Conservation (phyloP, 192 early-diverging fungal species). For the Dissophora globulifera region DNA sequence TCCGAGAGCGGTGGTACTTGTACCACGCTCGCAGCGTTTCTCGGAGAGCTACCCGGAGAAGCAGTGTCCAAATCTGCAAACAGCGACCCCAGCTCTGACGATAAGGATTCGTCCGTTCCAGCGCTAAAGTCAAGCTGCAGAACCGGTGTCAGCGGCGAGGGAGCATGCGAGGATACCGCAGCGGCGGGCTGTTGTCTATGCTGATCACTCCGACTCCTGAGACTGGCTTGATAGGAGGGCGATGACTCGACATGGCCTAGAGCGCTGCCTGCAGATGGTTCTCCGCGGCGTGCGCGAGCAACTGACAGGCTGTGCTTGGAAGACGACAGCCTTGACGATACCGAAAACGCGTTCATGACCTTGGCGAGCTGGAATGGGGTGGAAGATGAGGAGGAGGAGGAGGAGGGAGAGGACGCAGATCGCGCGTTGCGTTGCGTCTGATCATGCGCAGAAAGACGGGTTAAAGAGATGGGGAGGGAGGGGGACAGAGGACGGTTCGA, state of each 20-base stretch:
- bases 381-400: background rate
- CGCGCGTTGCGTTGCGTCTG: too few relatives aligned
- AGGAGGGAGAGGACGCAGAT: too few relatives aligned
- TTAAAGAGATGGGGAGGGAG: too few relatives aligned
- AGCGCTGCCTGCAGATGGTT: too few relatives aligned
- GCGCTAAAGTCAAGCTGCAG: background rate
- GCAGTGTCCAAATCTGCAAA: slow-evolving; percentile 2
- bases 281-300: too few relatives aligned
- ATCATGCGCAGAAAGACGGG: too few relatives aligned
- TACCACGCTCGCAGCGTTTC: too few relatives aligned
- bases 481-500: too few relatives aligned
- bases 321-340: too few relatives aligned
- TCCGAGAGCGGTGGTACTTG: too few relatives aligned
- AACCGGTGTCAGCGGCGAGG: background rate
- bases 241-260: slow-evolving; percentile 13
- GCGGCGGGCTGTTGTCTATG: background rate
- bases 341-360: background rate
- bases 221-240: slow-evolving; percentile 7
- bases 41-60: background rate
- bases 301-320: too few relatives aligned
- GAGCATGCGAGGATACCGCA: background rate
- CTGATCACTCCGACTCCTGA: background rate
- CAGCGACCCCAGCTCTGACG: slow-evolving; percentile 16
- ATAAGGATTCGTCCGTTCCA: slow-evolving; percentile 17
- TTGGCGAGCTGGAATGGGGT: background rate